Conservation (phyloP, 768 basidiomycete genomes). For the Pisolithus orientalis region DNA sequence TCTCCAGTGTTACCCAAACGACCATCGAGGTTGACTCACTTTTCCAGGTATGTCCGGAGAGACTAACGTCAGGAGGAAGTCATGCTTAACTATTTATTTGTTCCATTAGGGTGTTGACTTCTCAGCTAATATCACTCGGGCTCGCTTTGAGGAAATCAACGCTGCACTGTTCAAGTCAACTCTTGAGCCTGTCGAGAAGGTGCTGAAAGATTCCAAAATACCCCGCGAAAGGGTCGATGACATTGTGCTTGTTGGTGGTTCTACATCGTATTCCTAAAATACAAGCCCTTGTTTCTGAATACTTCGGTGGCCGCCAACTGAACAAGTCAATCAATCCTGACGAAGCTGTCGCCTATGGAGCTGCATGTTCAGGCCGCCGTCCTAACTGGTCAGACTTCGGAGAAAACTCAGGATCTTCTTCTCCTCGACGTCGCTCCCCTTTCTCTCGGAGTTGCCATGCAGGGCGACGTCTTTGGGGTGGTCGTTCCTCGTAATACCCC, state of each 20-base stretch:
- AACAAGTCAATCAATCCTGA: conserved; percentile 99
- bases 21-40: conserved; percentile 99
- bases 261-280: conserved; percentile 99
- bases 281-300: conserved; percentile 96
- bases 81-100: conserved; percentile 6
- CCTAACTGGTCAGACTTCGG: conserved; percentile 96
- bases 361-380: conserved; percentile 99
- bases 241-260: conserved; percentile 99
- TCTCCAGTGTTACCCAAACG: conserved; percentile 97
- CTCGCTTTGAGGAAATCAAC: conserved; percentile 99
- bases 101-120: conserved; percentile 83
- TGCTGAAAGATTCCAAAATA: conserved; percentile 98
- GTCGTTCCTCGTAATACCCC: conserved; percentile 99
- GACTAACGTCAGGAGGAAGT: background rate
- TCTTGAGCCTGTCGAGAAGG: conserved; percentile 97
- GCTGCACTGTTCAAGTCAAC: conserved; percentile 93
- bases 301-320: conserved; percentile 94
- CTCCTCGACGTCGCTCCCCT: conserved; percentile 98
- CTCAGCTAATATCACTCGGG: conserved; percentile 97
- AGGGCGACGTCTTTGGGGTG: conserved; percentile 99
- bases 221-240: conserved; percentile 96
- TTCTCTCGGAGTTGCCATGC: conserved; percentile 99
- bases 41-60: conserved; percentile 59
- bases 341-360: conserved; percentile 99
- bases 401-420: conserved; percentile 97